Evolutionary conservation across 1,284 basidiomycete genomes (phyloP).

Genomic region (Leccinum holopus): DNA sequence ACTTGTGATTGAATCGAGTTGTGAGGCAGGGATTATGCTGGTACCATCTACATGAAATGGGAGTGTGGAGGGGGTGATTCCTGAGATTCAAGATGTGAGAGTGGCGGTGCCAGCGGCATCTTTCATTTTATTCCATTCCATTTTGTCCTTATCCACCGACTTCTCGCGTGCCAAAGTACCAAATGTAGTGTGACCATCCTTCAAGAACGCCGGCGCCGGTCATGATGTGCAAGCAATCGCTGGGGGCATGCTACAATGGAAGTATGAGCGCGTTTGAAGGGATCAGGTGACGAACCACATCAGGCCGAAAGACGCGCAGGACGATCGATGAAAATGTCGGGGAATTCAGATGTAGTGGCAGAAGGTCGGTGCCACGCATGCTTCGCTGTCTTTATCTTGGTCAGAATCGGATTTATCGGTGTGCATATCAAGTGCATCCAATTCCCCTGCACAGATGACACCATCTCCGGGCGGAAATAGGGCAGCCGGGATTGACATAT

Average conservation of each 20-base stretch:
- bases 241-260: conserved; percentile 47
- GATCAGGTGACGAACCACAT: conserved; percentile 47
- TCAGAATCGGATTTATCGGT: too few species aligned
- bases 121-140: neutral
- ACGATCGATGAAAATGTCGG: conserved; percentile 58
- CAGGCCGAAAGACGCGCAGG: conserved; percentile 60
- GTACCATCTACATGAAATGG: too few species aligned
- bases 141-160: conserved; percentile 19
- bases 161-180: conserved; percentile 53
- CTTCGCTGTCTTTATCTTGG: too few species aligned
- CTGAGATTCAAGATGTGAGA: too few species aligned
- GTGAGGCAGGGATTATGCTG: too few species aligned
- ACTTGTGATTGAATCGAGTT: too few species aligned
- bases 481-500: too few species aligned
- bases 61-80: too few species aligned
- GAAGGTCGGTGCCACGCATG: too few species aligned
- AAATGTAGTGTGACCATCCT: conserved; percentile 70
- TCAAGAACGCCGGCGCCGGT: conserved; percentile 63
- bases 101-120: neutral
- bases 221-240: conserved; percentile 67
- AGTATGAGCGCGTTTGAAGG: conserved; percentile 5
- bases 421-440: too few species aligned
- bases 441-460: too few species aligned
- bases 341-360: conserved; percentile 43
- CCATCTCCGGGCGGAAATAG: too few species aligned